Evolutionary conservation across 805 yeast species (phyloP), one percentile per base, ranked within the genome.

Genomic region (Brettanomyces nanus): DNA sequence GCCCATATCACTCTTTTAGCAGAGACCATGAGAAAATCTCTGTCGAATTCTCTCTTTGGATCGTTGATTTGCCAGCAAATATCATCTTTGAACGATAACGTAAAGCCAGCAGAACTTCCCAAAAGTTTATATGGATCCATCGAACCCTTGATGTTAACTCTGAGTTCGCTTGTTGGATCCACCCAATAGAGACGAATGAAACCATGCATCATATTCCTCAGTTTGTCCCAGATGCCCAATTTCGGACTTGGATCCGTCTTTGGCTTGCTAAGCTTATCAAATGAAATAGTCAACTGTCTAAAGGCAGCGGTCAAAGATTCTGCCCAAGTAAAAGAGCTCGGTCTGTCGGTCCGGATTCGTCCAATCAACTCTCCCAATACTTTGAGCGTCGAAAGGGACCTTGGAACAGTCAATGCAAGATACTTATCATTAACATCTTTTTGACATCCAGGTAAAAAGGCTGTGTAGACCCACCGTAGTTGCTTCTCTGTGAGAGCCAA

Each of bases 191-290:
- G 66, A 2, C 56, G 58, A 5, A 46, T 19, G 15, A 74, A 70
- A 0, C 95, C 95, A 61, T 89, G 97, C 48, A 86, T 62, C 13
- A 81, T 66, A 21, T 78, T 68, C 35, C 95, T 63, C 20, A 86
- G 59, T 54, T 87, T 90, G 58, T 89, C 97, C 97, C 97, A 89
- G 47, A 87, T 79, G 1, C 97, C 97, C 11, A 86, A 61, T 47
- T 81, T 82, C 3, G 75, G 71, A 2, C 95, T 85, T 0, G 89
- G 89, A 55, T 89, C 97, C 13, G 83, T 61, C 0, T 94, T 95
- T 0, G 95, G 95, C 55, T 90, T 89, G 1, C 94, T 77, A 53
- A 89, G 85, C 32, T 80, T 77, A 49, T 87, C 95, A 42, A 89
- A 71, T 39, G 75, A 80, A 39, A 77, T 62, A 77, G 84, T 81